Conservation (phyloP, 768 basidiomycete species). For the Coprinellus aureogranulatus region DNA sequence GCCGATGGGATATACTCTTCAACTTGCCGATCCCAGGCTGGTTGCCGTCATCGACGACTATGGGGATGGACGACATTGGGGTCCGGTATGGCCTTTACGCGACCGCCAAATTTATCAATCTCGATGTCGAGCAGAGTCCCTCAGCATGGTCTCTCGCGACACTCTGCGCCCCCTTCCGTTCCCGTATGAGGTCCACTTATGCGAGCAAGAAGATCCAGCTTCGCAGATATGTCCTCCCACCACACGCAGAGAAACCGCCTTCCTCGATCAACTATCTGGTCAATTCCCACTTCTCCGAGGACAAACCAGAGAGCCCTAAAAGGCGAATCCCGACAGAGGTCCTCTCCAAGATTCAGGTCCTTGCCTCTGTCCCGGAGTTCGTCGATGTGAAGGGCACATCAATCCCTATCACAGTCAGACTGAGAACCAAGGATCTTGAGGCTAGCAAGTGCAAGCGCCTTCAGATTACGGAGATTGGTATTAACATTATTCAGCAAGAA, state of each 20-base stretch:
- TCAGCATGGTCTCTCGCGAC: constrained; percentile 46
- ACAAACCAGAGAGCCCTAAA: constrained; percentile 14
- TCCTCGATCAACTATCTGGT: constrained; percentile 43
- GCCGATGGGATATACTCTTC: constrained; percentile 73
- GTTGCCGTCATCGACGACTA: constrained; percentile 64
- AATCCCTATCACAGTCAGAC: constrained; percentile 56
- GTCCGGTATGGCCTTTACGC: constrained; percentile 68
- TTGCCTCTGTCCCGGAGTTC: constrained; percentile 60
- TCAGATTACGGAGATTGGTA: constrained; percentile 51
- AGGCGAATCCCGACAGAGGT: constrained; percentile 49
- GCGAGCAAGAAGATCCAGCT: constrained; percentile 46
- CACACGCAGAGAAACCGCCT: constrained; percentile 31
- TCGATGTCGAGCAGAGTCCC: constrained; percentile 37
- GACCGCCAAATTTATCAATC: constrained; percentile 54
- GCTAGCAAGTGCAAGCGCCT: constrained; percentile 52
- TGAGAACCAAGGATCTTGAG: constrained; percentile 55
- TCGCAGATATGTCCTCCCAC: constrained; percentile 52
- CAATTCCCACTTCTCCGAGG: constrained; percentile 30
- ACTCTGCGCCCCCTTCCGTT: constrained; percentile 57
- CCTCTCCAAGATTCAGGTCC: constrained; percentile 60
- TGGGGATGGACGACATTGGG: constrained; percentile 53
- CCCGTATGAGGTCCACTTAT: constrained; percentile 38
- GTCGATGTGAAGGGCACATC: constrained; percentile 43
- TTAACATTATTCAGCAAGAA: constrained; percentile 65
- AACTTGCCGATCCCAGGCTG: constrained; percentile 87